Evolutionary conservation across 164 flowering plant species (phyloP).

Genomic region (Vitis amurensis): DNA sequence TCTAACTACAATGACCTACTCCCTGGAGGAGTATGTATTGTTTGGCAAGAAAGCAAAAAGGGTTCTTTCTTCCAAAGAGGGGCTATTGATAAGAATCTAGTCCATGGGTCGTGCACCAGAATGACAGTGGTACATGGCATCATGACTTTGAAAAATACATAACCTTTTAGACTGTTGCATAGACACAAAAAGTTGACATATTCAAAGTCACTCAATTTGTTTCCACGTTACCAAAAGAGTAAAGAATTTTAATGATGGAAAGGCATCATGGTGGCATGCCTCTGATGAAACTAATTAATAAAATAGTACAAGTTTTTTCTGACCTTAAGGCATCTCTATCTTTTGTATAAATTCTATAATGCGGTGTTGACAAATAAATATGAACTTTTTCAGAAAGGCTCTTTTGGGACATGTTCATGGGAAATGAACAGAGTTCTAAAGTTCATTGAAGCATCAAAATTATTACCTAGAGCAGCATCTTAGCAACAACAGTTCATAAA

Average conservation of each 20-base stretch:
- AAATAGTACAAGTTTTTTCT: neutral
- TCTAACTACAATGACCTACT: too few relatives aligned
- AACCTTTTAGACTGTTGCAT: neutral
- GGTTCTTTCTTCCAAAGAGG: neutral
- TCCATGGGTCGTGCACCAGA: neutral
- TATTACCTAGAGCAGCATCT: too few relatives aligned
- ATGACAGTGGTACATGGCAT: neutral
- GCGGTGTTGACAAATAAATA: too few relatives aligned
- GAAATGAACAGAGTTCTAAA: too few relatives aligned
- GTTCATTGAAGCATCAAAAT: too few relatives aligned
- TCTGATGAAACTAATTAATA: neutral
- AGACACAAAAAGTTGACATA: neutral
- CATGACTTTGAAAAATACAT: neutral
- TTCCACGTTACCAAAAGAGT: neutral
- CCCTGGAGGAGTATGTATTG: too few relatives aligned
- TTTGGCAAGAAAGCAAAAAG: neutral
- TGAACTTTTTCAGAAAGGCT: too few relatives aligned
- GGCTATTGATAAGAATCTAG: neutral
- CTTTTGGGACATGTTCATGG: too few relatives aligned
- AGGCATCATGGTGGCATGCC: neutral
- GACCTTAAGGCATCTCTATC: too few relatives aligned
- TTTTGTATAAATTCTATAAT: too few relatives aligned
- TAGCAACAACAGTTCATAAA: too few relatives aligned
- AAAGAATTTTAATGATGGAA: neutral
- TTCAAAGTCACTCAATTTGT: neutral